Conservation (phyloP, 164 flowering plant species). For the Tinospora cordifolia region DNA sequence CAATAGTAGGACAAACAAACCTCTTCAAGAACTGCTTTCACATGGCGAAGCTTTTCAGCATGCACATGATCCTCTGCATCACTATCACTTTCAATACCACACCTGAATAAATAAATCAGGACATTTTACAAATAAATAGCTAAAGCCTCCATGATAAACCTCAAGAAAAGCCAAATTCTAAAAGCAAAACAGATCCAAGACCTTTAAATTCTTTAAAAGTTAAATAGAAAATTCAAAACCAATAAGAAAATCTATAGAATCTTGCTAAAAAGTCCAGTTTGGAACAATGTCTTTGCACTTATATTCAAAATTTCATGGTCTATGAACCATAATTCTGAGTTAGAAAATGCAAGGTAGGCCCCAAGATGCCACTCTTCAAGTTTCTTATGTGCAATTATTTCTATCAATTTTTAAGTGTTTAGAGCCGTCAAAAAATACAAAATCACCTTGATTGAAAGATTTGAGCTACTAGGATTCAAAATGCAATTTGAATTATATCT, state of each 20-base stretch:
- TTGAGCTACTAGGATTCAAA: no score
- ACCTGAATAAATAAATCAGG: conserved; percentile 36
- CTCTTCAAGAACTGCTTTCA: conserved; percentile 99
- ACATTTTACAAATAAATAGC: not conserved
- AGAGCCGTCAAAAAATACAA: no score
- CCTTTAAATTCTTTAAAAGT: no score
- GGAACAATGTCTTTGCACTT: not conserved
- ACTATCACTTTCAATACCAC: conserved; percentile 95
- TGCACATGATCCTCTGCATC: conserved; percentile 97
- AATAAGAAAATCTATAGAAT: not conserved
- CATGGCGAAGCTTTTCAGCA: conserved; percentile 99
- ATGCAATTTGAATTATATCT: no score
- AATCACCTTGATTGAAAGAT: no score
- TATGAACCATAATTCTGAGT: not conserved
- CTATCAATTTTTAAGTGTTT: no score
- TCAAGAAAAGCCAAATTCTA: not conserved
- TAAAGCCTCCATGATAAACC: not conserved
- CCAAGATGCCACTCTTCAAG: not conserved
- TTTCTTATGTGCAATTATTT: not conserved
- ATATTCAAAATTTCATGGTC: not conserved
- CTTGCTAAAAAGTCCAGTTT: not conserved
- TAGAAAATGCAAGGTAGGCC: no score
- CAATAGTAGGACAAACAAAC: conserved; percentile 26
- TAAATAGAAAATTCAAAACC: no score
- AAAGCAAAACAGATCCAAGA: not conserved